These are phyloP conservation scores for Pyrus betulifolia DNA, from an alignment of 306 rosid genomes.

Conservation along the genomic window DNA sequence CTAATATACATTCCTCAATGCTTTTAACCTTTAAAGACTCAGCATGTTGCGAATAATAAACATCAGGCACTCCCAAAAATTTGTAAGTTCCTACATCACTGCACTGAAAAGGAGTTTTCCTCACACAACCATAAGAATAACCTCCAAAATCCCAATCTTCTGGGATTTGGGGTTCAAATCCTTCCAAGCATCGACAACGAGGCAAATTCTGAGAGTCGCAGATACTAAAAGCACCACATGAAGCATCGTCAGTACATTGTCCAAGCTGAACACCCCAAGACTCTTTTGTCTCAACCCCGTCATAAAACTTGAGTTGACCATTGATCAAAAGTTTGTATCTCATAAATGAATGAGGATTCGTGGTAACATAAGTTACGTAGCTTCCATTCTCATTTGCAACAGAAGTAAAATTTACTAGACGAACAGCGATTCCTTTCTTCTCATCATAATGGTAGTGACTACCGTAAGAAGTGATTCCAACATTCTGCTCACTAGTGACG, in stretches of 20 bases:
- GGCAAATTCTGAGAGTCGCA: background rate
- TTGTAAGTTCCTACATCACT: background rate
- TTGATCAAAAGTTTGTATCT: background rate
- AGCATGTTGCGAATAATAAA: too few relatives aligned
- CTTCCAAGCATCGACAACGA: background rate
- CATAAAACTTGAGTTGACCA: background rate
- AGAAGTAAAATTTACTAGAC: too few relatives aligned
- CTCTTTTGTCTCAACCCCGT: background rate
- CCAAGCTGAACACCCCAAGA: too few relatives aligned
- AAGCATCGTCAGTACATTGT: background rate
- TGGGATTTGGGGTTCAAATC: background rate
- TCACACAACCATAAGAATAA: slow-evolving; percentile 7
- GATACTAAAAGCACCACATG: slow-evolving; percentile 2
- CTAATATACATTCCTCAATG: background rate
- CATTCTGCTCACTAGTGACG: too few relatives aligned
- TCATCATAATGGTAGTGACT: too few relatives aligned
- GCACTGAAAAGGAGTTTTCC: background rate
- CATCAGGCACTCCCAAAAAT: too few relatives aligned
- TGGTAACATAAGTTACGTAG: background rate
- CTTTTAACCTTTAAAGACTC: too few relatives aligned
- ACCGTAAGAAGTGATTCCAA: too few relatives aligned
- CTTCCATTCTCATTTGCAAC: background rate
- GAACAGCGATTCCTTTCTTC: too few relatives aligned
- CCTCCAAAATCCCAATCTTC: background rate
- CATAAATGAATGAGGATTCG: background rate